Base-by-base conservation (phyloP, 331 rosid genomes). In the Saraca asoca region DNA sequence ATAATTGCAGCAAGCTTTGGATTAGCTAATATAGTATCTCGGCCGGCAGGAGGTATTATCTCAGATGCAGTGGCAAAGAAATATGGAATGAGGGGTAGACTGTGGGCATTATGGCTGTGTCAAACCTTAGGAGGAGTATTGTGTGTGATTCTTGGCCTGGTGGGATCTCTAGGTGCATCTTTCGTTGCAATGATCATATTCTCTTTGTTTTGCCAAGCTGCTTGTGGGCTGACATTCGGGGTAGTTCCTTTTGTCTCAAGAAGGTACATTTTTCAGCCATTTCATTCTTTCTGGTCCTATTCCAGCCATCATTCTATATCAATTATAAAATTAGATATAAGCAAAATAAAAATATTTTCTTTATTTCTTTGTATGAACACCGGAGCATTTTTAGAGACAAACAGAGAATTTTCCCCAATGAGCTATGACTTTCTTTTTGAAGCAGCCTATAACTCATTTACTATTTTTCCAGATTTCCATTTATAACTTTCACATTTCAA, bases 171-270 rank as follows among this genome's bases (percentile, higher is more conserved):
- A 6, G 39, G 78, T 66, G 76, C 64, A 0, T 93, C 98, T 1
- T 60, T 93, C n/a, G 20, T 51, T 35, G 88, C 90, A 9, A 84
- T 93, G 98, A 4, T 93, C n/a, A 31, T 81, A 20, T 93, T 93
- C 81, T 93, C 98, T 39, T 5, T 90, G 16, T 87, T 93, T 74
- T 88, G 84, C 45, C 97, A 93, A 83, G 97, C 96, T 49, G 94
- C 98, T 0, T 93, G 98, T 78, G 98, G 98, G 12, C 89, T 93
- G 62, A 93, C 98, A 15, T 93, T 90, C 80, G 98, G 98, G 19
- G 85, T 93, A 29, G 97, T 93, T 75, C 98, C 98, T 5, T 93
- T 90, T 70, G 95, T 93, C 78, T 93, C 98, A 17, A 79, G 96
- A 66, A 90, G 97, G 98, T 90, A 63, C 0, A 51, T 43, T 52